Evolutionary conservation across 495 filamentous ascomycete species (phyloP).

Genomic region (Lichenothelia convexa): DNA sequence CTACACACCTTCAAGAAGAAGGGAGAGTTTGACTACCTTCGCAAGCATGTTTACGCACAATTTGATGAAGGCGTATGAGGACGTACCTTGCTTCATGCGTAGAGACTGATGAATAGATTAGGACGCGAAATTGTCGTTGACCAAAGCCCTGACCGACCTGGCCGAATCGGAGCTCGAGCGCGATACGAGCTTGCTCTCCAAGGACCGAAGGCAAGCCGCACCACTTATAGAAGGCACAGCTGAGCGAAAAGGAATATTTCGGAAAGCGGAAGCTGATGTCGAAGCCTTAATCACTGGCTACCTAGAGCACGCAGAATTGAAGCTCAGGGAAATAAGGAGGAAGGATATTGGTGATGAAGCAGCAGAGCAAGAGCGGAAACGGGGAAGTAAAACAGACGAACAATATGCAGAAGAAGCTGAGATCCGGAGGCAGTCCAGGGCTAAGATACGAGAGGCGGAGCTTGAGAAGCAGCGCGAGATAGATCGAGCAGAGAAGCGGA

Average conservation of each 20-base stretch:
- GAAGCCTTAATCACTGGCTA: slow-evolving; percentile 48
- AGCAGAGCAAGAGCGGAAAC: slow-evolving; percentile 45
- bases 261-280: slow-evolving; percentile 47
- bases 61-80: slow-evolving; percentile 48
- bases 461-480: slow-evolving; percentile 40
- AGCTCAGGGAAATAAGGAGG: slow-evolving; percentile 48
- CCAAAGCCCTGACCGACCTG: slow-evolving; percentile 44
- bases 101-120: slow-evolving; percentile 15
- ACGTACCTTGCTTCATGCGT: slow-evolving; percentile 3
- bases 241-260: slow-evolving; percentile 66
- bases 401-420: slow-evolving; percentile 59
- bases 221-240: slow-evolving; percentile 73
- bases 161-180: slow-evolving; percentile 69
- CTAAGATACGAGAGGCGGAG: slow-evolving; percentile 44
- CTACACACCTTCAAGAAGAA: slow-evolving; percentile 79
- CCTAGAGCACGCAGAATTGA: slow-evolving; percentile 40
- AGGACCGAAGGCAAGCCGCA: slow-evolving; percentile 63
- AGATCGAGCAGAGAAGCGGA: slow-evolving; percentile 47
- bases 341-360: slow-evolving; percentile 58
- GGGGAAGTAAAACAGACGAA: slow-evolving; percentile 64
- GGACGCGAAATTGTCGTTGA: slow-evolving; percentile 52
- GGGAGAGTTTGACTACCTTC: slow-evolving; percentile 68
- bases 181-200: slow-evolving; percentile 54
- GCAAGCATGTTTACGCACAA: slow-evolving; percentile 64
- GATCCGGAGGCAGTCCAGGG: slow-evolving; percentile 44